Base-by-base conservation (phyloP, 2,329 filamentous ascomycete genomes). In the Fusarium caatingaense region DNA sequence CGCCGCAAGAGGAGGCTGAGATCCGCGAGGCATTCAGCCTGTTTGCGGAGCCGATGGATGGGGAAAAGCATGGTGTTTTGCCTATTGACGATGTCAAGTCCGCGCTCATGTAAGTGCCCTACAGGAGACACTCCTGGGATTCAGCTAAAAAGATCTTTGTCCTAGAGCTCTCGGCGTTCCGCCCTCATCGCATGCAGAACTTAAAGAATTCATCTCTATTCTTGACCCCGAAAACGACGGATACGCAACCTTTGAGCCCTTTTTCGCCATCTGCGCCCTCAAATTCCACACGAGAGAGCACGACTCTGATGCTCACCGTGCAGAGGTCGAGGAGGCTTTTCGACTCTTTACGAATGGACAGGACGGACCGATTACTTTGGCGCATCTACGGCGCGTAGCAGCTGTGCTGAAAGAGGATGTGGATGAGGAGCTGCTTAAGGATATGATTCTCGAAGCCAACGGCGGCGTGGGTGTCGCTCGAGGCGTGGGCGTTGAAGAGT, bases 361-460 rank as follows among this genome's bases (percentile, higher is more conserved):
- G 63, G 76, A 76, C 8, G 78, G 76, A 1, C 88, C 88, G n/a
- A 97, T 99, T 71, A 96, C 92, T 3, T 76, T 98, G 28, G 87
- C 86, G 18, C 92, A 97, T 80, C 81, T 99, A 77, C 88, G 89
- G 76, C 86, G 91, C 75, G 91, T 98, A 56, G 94, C 94, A 44
- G 89, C 88, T 72, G 88, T 93, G 74, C 82, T 99, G 74, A 93
- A 93, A 80, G 93, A 97, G 81, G 93, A 91, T 66, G 90, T 97
- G 25, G 88, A 89, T 63, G 96, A 98, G 75, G 91, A 93, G 50
- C 81, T 97, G 76, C 82, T 99, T 76, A 89, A 88, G 82, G 94
- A 98, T 83, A 99, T 99, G 96, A 91, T 99, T 61, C 83, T 94
- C 50, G 95, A 98, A 84, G 96, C 95, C 50, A 98, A 97, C 79